These are phyloP conservation scores for Apiotrichum domesticum DNA, from an alignment of 1,284 basidiomycete genomes.

Conservation along the genomic window DNA sequence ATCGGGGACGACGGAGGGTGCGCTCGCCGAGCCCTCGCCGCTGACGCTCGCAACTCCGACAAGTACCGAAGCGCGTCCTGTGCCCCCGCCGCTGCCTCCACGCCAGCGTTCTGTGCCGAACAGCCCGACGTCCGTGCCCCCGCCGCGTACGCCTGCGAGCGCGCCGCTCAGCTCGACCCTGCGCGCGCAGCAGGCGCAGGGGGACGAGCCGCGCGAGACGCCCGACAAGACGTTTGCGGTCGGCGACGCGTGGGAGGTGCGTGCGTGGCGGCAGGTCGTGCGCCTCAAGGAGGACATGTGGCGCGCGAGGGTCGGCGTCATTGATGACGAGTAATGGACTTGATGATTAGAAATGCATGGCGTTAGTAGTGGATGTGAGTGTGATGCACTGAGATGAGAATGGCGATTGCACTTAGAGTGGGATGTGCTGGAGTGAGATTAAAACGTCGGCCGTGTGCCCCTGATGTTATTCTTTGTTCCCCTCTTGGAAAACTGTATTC, in stretches of 20 bases:
- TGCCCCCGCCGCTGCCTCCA: neutral
- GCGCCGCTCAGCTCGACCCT: neutral
- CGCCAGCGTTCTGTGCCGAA: neutral
- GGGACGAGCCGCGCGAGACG: neutral
- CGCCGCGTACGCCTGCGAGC: neutral
- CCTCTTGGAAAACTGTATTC: no score
- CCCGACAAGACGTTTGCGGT: slow-evolving; percentile 37
- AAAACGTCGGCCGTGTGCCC: no score
- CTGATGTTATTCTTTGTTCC: no score
- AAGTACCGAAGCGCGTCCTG: neutral
- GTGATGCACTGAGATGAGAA: no score
- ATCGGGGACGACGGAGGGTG: no score
- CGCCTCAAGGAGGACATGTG: slow-evolving; percentile 82
- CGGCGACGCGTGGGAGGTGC: slow-evolving; percentile 79
- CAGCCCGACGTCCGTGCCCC: neutral
- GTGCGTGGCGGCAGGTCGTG: slow-evolving; percentile 77
- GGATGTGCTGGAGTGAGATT: no score
- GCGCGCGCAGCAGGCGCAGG: neutral
- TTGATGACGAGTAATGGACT: slow-evolving; percentile 6
- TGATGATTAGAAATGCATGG: no score
- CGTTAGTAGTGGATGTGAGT: no score
- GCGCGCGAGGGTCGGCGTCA: slow-evolving; percentile 66
- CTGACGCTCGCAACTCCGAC: no score
- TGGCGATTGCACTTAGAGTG: no score
- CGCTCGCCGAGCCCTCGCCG: no score